Conservation (phyloP, 2,329 filamentous ascomycete species). For the Aspergillus uvarum region DNA sequence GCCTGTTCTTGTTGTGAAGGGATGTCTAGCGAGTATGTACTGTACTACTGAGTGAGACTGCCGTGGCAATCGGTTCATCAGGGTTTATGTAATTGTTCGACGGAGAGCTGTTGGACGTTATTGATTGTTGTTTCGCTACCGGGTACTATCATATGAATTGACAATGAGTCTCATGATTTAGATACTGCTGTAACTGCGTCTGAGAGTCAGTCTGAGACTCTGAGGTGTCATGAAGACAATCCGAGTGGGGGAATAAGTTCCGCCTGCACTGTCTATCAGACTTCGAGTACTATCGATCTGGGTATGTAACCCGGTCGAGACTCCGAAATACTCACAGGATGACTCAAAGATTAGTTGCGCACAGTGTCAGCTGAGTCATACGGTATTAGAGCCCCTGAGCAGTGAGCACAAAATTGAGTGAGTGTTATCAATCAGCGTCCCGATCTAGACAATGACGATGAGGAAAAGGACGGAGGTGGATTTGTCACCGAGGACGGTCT, state of each 20-base stretch:
- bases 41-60: no score
- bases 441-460: conserved; percentile 5
- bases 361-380: neutral
- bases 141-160: neutral
- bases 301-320: neutral
- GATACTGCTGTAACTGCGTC: neutral
- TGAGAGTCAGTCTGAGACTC: neutral
- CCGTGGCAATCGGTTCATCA: no score
- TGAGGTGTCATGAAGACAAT: neutral
- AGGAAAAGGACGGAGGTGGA: conserved; percentile 10
- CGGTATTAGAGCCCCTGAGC: neutral
- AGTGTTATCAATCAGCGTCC: neutral
- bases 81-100: no score
- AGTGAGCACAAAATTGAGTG: neutral
- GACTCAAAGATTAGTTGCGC: neutral
- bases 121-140: neutral
- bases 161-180: neutral
- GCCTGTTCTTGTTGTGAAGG: no score
- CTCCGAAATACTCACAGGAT: neutral
- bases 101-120: neutral
- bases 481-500: conserved; percentile 24
- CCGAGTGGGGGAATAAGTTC: neutral
- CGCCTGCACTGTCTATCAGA: neutral
- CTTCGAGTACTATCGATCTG: neutral
- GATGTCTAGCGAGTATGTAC: no score